Evolutionary conservation across 2,329 filamentous ascomycete genomes (phyloP).

Genomic region (Pezizomycotina sp.): DNA sequence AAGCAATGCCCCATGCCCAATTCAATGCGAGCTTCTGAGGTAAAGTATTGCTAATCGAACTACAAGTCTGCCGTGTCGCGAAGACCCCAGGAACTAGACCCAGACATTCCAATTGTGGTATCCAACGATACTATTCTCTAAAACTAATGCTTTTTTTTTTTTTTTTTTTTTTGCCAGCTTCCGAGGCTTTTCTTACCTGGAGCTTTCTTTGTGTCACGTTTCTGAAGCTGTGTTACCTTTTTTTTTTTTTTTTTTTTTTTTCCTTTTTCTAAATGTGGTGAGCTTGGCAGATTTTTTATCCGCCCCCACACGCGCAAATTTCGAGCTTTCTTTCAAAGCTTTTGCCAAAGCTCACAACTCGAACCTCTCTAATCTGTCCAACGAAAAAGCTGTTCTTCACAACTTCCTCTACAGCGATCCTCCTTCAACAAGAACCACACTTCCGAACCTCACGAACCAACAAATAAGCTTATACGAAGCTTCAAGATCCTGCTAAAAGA

Average conservation of each 20-base stretch:
- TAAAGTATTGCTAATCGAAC: slow-evolving; percentile 9
- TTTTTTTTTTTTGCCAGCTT: slow-evolving; percentile 14
- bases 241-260: slow-evolving; percentile 10
- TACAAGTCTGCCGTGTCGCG: slow-evolving; percentile 13
- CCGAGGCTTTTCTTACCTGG: slow-evolving; percentile 18
- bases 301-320: neutral
- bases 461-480: no score
- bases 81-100: slow-evolving; percentile 15
- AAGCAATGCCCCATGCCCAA: neutral
- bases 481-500: no score
- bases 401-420: no score
- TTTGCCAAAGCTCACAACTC: no score
- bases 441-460: no score
- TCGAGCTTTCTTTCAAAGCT: neutral
- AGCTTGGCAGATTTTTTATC: neutral
- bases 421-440: no score
- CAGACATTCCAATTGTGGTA: slow-evolving; percentile 19
- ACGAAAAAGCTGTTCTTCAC: no score
- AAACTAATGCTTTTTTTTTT: slow-evolving; percentile 18
- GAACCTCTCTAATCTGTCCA: no score
- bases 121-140: slow-evolving; percentile 16
- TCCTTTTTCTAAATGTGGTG: no score
- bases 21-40: slow-evolving; percentile 13
- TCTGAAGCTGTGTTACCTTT: slow-evolving; percentile 13
- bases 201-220: slow-evolving; percentile 19